These are phyloP conservation scores for Capsicum pubescens DNA, from an alignment of 257 asterid species.

Conservation along the genomic window DNA sequence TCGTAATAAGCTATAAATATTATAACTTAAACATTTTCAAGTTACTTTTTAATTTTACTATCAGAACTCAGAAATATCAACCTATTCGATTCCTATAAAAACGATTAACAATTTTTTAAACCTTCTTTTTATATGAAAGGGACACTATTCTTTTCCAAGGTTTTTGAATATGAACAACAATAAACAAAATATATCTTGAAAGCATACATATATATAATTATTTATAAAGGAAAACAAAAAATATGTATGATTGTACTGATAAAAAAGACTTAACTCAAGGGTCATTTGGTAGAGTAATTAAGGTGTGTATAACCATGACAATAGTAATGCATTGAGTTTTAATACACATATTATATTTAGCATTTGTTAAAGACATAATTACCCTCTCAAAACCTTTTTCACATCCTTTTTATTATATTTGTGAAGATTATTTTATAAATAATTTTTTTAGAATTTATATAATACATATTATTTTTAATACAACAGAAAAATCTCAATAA, in stretches of 20 bases:
- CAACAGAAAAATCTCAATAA: too few relatives aligned
- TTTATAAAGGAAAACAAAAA: neutral
- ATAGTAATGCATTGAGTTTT: too few relatives aligned
- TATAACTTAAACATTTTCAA: neutral
- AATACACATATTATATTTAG: too few relatives aligned
- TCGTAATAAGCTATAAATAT: neutral
- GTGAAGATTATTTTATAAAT: too few relatives aligned
- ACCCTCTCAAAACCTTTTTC: too few relatives aligned
- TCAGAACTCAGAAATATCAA: neutral
- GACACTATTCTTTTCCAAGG: neutral
- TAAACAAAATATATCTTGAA: neutral
- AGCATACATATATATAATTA: neutral
- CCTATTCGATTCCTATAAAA: neutral
- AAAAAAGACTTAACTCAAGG: neutral
- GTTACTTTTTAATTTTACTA: neutral
- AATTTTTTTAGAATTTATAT: too few relatives aligned
- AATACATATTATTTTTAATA: too few relatives aligned
- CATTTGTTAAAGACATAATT: too few relatives aligned
- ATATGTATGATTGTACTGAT: neutral
- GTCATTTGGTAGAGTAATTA: too few relatives aligned
- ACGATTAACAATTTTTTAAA: neutral
- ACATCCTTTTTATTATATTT: too few relatives aligned
- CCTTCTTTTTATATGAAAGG: neutral
- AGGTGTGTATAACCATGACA: too few relatives aligned
- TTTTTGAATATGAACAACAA: neutral